Evolutionary conservation across 129 eudicot genomes (phyloP).

Genomic region (Flaveria sonorensis): DNA sequence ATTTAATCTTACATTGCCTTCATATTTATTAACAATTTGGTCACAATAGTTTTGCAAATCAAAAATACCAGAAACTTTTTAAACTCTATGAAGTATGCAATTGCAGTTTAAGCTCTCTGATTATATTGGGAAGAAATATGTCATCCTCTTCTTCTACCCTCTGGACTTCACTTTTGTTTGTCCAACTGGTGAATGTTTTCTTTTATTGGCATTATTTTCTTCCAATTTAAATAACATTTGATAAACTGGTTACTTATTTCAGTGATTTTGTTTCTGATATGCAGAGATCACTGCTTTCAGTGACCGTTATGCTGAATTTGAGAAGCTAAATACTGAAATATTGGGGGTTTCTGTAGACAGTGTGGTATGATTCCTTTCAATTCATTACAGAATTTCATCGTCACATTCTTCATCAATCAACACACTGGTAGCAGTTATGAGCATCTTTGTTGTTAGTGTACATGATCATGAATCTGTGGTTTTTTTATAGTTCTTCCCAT

Average conservation of each 20-base stretch:
- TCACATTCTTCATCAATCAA: background rate
- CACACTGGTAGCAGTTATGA: too few relatives aligned
- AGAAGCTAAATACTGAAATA: slow-evolving; percentile 85
- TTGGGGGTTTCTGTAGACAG: slow-evolving; percentile 93
- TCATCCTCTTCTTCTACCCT: slow-evolving; percentile 93
- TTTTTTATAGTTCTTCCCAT: slow-evolving; percentile 77
- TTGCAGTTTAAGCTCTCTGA: slow-evolving; percentile 93
- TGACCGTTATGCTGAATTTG: slow-evolving; percentile 86
- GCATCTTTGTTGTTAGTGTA: background rate
- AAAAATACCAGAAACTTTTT: background rate
- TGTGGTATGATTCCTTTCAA: slow-evolving; percentile 55
- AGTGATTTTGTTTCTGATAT: slow-evolving; percentile 15
- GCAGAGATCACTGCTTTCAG: slow-evolving; percentile 99
- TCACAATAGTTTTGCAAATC: background rate
- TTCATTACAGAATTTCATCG: background rate
- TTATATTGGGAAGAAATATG: slow-evolving; percentile 89
- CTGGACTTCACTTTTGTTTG: slow-evolving; percentile 97
- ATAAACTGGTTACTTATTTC: slow-evolving; percentile 5
- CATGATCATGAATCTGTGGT: background rate
- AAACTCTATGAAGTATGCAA: slow-evolving; percentile 12
- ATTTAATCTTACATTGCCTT: background rate
- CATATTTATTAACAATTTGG: background rate
- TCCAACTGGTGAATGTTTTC: slow-evolving; percentile 69
- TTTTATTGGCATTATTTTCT: background rate
- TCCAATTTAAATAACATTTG: background rate